phyloP scores from a whole-genome alignment of 2,329 filamentous ascomycete species.

The Bisporella sp. region DNA sequence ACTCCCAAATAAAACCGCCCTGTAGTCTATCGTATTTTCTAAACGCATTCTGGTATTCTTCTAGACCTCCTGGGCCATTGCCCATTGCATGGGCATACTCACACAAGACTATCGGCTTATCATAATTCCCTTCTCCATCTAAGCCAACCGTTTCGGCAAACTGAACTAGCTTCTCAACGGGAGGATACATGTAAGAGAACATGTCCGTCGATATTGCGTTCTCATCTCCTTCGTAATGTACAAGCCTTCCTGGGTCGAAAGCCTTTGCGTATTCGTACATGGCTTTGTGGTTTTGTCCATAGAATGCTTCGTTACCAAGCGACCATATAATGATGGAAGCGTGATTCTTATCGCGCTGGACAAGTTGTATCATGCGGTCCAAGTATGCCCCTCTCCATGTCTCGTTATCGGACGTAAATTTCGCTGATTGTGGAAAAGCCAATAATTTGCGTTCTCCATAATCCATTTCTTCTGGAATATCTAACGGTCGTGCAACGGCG shows the following conservation, averaged over 20 bases:
- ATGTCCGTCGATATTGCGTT: constrained; percentile 45
- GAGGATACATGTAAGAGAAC: constrained; percentile 49
- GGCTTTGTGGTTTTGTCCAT: constrained; percentile 58
- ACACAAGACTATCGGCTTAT: constrained; percentile 52
- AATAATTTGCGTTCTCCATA: constrained; percentile 54
- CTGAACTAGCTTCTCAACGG: constrained; percentile 34
- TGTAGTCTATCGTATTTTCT: constrained; percentile 18
- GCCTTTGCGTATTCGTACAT: constrained; percentile 55
- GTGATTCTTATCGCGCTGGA: constrained; percentile 65
- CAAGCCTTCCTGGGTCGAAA: constrained; percentile 41
- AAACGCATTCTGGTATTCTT: constrained; percentile 62
- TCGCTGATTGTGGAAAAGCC: constrained; percentile 45
- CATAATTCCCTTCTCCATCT: constrained; percentile 31
- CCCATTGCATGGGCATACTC: constrained; percentile 63
- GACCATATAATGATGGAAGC: constrained; percentile 67
- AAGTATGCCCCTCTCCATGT: constrained; percentile 58
- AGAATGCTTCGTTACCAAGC: constrained; percentile 67
- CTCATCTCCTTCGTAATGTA: constrained; percentile 51
- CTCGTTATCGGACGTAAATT: constrained; percentile 54
- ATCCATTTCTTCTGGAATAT: constrained; percentile 48
- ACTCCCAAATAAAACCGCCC: constrained; percentile 52
- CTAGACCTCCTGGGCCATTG: constrained; percentile 62
- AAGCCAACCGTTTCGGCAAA: constrained; percentile 34
- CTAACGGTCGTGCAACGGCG: constrained; percentile 37
- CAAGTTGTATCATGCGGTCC: constrained; percentile 56